Base-by-base conservation (phyloP, 768 basidiomycete species). In the Epithele typhae region DNA sequence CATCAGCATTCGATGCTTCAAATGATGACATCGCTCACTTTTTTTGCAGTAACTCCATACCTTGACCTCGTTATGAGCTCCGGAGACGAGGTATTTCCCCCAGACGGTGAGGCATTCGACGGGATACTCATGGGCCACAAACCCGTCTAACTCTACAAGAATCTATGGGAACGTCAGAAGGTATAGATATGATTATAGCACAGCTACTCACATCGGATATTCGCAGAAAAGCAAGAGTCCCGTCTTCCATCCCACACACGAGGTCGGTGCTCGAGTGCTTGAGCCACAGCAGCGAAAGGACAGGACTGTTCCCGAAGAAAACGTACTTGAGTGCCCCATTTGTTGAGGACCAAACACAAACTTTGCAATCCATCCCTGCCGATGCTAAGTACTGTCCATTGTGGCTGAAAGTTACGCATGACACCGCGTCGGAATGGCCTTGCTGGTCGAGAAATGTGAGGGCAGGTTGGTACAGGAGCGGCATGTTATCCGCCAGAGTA, bases 161-260 rank as follows among this genome's bases (percentile, higher is more conserved):
- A 6, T 33, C 41, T 42, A 14, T 23, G 2, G 18, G 19, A 33
- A 8, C 3, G 27, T 3, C 14, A 30, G 27, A 30, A 30, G 9
- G 15, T 4, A 21, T 3, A 21, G 7, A 21, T 10, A 14, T 4
- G n/a, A 7, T 7, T 19, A 4, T n/a, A n/a, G n/a, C n/a, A n/a
- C n/a, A 22, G 9, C 2, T 32, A 15, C 4, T 18, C 33, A 34
- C 41, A 25, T 3, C 6, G n/a, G 30, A 42, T 5, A 42, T 33
- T 19, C 8, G 19, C 15, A 42, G 27, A 3, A 12, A 33, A 3
- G 41, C 41, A 21, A 42, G 11, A 3, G 41, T 42, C 4, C 41
- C 41, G 14, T 42, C 41, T 19, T 42, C 17, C 41, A 42, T 42
- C 3, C 41, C 41, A 19, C 41, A 42, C n/a, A 42, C 32, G 25